Base-by-base conservation (phyloP, 2,329 filamentous ascomycete species). In the Ascochyta viciae-villosae region DNA sequence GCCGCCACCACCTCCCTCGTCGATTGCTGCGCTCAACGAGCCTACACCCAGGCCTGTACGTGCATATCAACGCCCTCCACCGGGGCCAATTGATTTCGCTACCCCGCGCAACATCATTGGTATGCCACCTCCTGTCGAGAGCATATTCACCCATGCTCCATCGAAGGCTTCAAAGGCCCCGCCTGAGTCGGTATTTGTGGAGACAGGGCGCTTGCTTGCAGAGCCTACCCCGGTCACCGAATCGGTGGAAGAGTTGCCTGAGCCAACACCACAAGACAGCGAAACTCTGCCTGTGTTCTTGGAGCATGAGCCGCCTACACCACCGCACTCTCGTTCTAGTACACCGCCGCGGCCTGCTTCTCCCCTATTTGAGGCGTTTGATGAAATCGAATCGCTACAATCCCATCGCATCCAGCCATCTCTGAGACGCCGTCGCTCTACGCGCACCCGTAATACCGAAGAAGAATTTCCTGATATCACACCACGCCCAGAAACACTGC, bases 371-470 rank as follows among this genome's bases (percentile, higher is more conserved):
- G 70, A 72, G 34, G 71, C 70, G 3, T 50, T 70, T 16, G 73
- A 75, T 48, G 74, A 76, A 29, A 74, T 74, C 29, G 71, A 74
- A 34, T 66, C 66, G 5, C 47, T 74, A n/a, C 58, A 64, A 35
- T 60, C 64, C 16, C 69, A 72, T 41, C 65, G 66, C 13, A 64
- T 50, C 42, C 68, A 68, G 16, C 61, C 63, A 6, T 64, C 69
- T 0, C 59, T 70, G 7, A 64, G 64, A 6, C 70, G 64, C 7
- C 71, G 71, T 26, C 70, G 69, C 39, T 73, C 71, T 16, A 70
- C 70, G 3, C 65, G 67, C 23, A 68, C 64, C 33, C 62, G 62
- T 12, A 63, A 61, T n/a, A 69, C 67, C 2, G 61, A 67, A 41
- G 66, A 72, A 13, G 71, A 71, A 13, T 54, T 72, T 7, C 60